Evolutionary conservation across 768 basidiomycete genomes (phyloP).

Genomic region (Trametes gibbosa): DNA sequence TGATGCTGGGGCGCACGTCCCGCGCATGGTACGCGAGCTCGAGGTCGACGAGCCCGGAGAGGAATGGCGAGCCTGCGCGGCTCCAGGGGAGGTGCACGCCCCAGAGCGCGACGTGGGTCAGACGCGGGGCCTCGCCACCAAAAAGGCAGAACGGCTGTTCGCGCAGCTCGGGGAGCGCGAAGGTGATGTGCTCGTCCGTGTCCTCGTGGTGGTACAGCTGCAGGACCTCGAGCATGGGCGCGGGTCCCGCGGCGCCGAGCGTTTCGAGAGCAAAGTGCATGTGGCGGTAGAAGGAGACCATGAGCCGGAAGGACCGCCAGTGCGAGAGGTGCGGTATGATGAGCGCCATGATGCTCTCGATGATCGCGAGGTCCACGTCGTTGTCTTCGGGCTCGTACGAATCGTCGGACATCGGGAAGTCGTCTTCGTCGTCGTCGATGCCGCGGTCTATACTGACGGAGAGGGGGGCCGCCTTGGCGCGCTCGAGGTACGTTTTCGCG

Average conservation of each 20-base stretch:
- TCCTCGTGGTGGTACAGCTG: conserved; percentile 55
- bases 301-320: conserved; percentile 52
- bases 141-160: conserved; percentile 49
- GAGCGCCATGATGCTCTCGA: conserved; percentile 29
- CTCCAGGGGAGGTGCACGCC: conserved; percentile 73
- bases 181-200: conserved; percentile 40
- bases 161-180: conserved; percentile 40
- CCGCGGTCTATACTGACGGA: conserved; percentile 44
- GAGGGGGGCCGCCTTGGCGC: conserved; percentile 54
- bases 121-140: conserved; percentile 48
- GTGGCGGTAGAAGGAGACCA: conserved; percentile 41
- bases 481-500: conserved; percentile 45
- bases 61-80: conserved; percentile 34
- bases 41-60: conserved; percentile 46
- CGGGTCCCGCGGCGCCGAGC: conserved; percentile 39
- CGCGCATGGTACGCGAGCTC: conserved; percentile 61
- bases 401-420: conserved; percentile 14
- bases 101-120: conserved; percentile 53
- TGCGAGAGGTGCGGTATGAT: conserved; percentile 52
- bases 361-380: conserved; percentile 16
- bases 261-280: conserved; percentile 36
- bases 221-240: conserved; percentile 53
- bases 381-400: conserved; percentile 13
- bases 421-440: conserved; percentile 25
- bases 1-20: conserved; percentile 61